Base-by-base conservation (phyloP, 2,329 filamentous ascomycete species). In the Macrophomina tecta region DNA sequence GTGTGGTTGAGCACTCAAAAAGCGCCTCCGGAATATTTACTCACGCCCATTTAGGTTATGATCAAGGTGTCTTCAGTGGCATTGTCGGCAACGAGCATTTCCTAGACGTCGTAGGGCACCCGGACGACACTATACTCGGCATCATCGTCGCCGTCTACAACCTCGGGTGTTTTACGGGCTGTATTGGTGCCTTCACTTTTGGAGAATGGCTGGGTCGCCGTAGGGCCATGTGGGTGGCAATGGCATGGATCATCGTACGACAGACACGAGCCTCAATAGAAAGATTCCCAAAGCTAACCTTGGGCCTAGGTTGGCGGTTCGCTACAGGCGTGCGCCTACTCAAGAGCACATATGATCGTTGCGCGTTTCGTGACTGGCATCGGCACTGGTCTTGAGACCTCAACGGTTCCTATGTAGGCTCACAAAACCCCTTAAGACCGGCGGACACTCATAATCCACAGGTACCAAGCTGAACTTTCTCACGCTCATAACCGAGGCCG, bases 401-500 rank as follows among this genome's bases (percentile, higher is more conserved):
- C 81, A 1, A 85, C 83, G 2, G 84, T 85, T 28, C 83, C 83
- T 7, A 83, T 82, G n/a, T 60, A 16, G 18, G 55, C 23, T 23
- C 11, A 11, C 23, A 60, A 23, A 18, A 34, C 8, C 14, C 4
- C 14, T 5, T 18, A 16, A n/a, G 9, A 32, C 4, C 28, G 12
- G 28, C 12, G 14, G 16, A 12, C 16, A 16, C 55, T 60, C 2
- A 60, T 40, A 32, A 8, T 14, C 16, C 11, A 4, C 16, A 60
- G 55, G 55, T 85, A 84, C 72, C 82, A 84, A 75, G 82, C 82
- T 3, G 83, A 85, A 73, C 82, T 82, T 71, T 83, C 81, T n/a
- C 79, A 80, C 65, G 83, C 85, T 11, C 82, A 83, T 73, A 87
- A 87, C 75, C 82, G 86, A 70, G 86, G 86, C 70, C 82, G 86